These are phyloP conservation scores for Zychaea mexicana DNA, from an alignment of 371 early-diverging fungal genomes.

Conservation along the genomic window DNA sequence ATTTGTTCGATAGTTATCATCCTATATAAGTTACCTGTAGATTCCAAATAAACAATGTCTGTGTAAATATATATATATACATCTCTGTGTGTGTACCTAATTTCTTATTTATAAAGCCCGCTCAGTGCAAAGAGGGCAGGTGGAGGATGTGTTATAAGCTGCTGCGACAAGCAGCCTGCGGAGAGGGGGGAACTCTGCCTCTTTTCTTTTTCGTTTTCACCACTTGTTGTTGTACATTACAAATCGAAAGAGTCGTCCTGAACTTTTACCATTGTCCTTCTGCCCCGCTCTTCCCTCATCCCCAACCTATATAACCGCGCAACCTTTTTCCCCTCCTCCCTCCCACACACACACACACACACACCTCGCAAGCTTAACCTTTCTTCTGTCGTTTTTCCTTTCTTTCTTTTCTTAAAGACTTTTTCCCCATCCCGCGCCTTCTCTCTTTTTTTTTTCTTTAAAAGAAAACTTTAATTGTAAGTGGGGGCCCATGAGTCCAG, in stretches of 20 bases:
- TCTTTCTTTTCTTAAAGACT: background rate
- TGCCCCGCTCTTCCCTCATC: conserved; percentile 4
- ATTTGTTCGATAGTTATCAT: conserved; percentile 3
- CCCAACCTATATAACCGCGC: background rate
- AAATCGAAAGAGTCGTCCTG: background rate
- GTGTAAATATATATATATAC: background rate
- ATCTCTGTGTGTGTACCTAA: no score
- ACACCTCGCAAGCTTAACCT: background rate
- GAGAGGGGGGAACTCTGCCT: background rate
- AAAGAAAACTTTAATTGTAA: background rate
- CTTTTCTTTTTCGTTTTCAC: background rate
- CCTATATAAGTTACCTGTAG: no score
- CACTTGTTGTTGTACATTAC: background rate
- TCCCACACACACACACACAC: no score
- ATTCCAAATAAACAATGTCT: background rate
- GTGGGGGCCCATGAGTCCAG: no score
- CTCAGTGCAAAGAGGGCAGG: no score
- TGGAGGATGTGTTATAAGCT: background rate
- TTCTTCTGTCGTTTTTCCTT: background rate
- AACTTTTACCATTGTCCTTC: background rate
- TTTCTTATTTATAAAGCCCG: no score
- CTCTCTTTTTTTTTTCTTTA: background rate
- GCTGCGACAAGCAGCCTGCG: background rate
- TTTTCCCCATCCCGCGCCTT: background rate
- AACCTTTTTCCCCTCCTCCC: background rate